These are phyloP conservation scores for Phaeosphaeriaceae sp. DNA, from an alignment of 2,329 filamentous ascomycete species.

Conservation along the genomic window DNA sequence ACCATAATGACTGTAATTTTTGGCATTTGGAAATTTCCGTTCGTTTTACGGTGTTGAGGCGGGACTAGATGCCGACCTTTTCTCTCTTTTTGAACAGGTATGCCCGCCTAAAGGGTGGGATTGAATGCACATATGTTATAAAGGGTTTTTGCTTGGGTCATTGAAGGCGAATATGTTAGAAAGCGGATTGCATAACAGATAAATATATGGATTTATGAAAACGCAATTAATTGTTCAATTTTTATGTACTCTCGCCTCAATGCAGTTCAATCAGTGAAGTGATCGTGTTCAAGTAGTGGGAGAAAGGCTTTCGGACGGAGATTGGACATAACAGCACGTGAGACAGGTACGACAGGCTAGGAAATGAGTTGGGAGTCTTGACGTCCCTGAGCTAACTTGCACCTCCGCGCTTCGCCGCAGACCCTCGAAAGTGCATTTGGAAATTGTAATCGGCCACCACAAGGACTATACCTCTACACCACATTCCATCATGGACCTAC, in stretches of 20 bases:
- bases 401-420: constrained; percentile 34
- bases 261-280: too few species aligned
- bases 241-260: background rate
- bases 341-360: constrained; percentile 15
- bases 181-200: constrained; percentile 43
- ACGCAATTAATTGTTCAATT: too few species aligned
- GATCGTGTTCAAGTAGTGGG: too few species aligned
- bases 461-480: background rate
- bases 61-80: constrained; percentile 32
- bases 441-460: constrained; percentile 5
- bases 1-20: constrained; percentile 51
- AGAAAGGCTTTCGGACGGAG: too few species aligned
- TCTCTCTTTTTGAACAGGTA: constrained; percentile 33
- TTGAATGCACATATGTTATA: constrained; percentile 47
- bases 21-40: constrained; percentile 34
- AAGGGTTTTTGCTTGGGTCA: constrained; percentile 37
- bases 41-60: constrained; percentile 39
- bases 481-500: constrained; percentile 57
- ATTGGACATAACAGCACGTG: too few species aligned
- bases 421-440: constrained; percentile 16
- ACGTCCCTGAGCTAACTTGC: background rate
- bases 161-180: constrained; percentile 47
- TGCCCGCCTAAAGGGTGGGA: constrained; percentile 28
- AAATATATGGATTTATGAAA: constrained; percentile 39
- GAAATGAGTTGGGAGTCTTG: constrained; percentile 14